Base-by-base conservation (phyloP, 2,329 filamentous ascomycete genomes). In the Sphaceloma murrayae region DNA sequence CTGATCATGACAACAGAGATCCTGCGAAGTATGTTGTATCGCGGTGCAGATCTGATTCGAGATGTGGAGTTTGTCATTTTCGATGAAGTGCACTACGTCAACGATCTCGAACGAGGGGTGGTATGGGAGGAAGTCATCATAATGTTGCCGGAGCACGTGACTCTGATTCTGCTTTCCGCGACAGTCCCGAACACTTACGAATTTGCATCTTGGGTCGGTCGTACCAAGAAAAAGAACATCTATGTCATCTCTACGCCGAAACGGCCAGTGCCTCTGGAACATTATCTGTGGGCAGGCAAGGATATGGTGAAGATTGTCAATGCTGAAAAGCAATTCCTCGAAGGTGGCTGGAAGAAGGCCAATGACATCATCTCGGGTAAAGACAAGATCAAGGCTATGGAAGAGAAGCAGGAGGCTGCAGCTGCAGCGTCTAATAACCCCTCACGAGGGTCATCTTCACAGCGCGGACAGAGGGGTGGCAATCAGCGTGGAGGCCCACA, bases 121-220 rank as follows among this genome's bases (percentile, higher is more conserved):
- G 91, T 98, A 0, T 98, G 91, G 91, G 91, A 98, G 63, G 91
- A 98, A 64, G 91, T 98, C 56, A 98, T 98, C 58, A 98, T 98
- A 57, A 96, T 98, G 91, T 73, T 98, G 45, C 91, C 91, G 0
- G 88, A 94, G 60, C 91, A 98, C 64, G 86, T 98, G 29, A 94
- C 91, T 2, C 73, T 98, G 16, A 98, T 98, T 53, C 69, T 96
- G 2, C 74, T 98, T 2, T 98, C 91, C 3, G 91, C 91, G 0
- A 98, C 91, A 1, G 91, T 98, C 0, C 91, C 91, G 1, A 98
- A 98, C 60, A 96, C 91, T 0, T 78, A 95, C 51, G 91, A 98
- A 60, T 98, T 98, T 56, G 91, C 91, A 1, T 96, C 88, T 0
- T 98, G 91, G 91, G 89, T 98, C 17, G 91, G 91, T 8, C 77